Evolutionary conservation across 352 stramenopile genomes (phyloP).

Genomic region (Phytophthora foliorum): DNA sequence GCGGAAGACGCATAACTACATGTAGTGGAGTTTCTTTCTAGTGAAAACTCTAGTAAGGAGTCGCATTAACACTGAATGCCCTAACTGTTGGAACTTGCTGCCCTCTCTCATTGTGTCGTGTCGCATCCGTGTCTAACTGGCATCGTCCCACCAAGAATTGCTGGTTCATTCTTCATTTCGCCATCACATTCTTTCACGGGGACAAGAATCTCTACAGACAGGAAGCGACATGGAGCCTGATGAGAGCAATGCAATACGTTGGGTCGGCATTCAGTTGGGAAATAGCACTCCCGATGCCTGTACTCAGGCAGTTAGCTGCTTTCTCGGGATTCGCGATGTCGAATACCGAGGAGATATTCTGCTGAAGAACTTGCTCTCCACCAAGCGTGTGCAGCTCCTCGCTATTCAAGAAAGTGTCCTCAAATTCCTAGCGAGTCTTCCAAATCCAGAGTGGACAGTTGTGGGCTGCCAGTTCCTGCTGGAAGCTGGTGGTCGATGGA

Average conservation of each 20-base stretch:
- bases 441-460: conserved; percentile 30
- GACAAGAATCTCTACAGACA: neutral
- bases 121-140: neutral
- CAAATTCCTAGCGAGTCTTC: conserved; percentile 21
- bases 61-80: too few species aligned
- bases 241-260: conserved; percentile 25
- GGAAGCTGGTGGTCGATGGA: conserved; percentile 28
- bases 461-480: conserved; percentile 28
- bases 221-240: conserved; percentile 27
- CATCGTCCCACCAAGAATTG: too few species aligned
- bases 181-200: neutral
- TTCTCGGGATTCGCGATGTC: conserved; percentile 32
- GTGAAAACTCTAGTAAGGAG: neutral
- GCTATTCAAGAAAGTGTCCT: conserved; percentile 22
- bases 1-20: neutral
- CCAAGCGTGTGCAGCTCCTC: conserved; percentile 30
- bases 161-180: conserved; percentile 19
- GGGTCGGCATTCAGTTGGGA: conserved; percentile 23
- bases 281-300: conserved; percentile 16
- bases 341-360: conserved; percentile 34
- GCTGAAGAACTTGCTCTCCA: conserved; percentile 31
- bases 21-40: neutral
- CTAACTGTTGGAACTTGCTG: neutral
- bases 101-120: neutral
- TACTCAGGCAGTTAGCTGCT: conserved; percentile 22